Percentiles rank a stretch among this genome's conserved stretches.
These are phyloP conservation scores for Yamadazyma jaroonii DNA, from an alignment of 1,139 yeast genomes.

Conservation along the genomic window DNA sequence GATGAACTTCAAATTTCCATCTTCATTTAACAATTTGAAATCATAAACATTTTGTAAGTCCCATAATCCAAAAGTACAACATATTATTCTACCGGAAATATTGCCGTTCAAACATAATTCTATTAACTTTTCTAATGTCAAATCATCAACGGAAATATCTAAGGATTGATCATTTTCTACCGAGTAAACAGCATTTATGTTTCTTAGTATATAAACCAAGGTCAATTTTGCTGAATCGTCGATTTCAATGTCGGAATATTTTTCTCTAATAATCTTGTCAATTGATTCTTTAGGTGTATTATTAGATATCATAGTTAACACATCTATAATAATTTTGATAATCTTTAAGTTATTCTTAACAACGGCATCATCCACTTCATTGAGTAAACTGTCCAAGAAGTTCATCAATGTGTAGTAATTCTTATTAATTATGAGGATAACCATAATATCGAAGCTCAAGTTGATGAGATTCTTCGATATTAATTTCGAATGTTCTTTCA, in stretches of 20 bases:
- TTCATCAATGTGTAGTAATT: constrained; percentile 28
- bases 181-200: constrained; percentile 17
- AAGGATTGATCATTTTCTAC: constrained; percentile 4
- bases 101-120: constrained; percentile 18
- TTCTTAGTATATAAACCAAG: constrained; percentile 19
- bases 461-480: constrained; percentile 21
- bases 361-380: constrained; percentile 8
- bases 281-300: neutral
- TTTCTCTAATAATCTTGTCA: neutral
- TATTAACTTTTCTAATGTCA: constrained; percentile 15
- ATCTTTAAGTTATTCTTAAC: constrained; percentile 21
- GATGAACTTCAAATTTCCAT: constrained; percentile 6
- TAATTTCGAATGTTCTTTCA: constrained; percentile 14
- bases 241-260: constrained; percentile 1
- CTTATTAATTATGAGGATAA: constrained; percentile 29
- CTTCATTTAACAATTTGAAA: constrained; percentile 13
- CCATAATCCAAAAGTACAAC: constrained; percentile 34
- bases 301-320: constrained; percentile 4
- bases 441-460: constrained; percentile 33
- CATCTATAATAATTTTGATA: constrained; percentile 18
- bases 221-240: constrained; percentile 5
- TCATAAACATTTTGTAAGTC: constrained; percentile 24
- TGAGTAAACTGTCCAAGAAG: constrained; percentile 20
- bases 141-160: constrained; percentile 5
- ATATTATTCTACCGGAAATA: constrained; percentile 27